Percentiles rank a stretch among this genome's conserved stretches.
phyloP scores from a whole-genome alignment of 148 eudicot genomes.

The Vaccinium darrowii region DNA sequence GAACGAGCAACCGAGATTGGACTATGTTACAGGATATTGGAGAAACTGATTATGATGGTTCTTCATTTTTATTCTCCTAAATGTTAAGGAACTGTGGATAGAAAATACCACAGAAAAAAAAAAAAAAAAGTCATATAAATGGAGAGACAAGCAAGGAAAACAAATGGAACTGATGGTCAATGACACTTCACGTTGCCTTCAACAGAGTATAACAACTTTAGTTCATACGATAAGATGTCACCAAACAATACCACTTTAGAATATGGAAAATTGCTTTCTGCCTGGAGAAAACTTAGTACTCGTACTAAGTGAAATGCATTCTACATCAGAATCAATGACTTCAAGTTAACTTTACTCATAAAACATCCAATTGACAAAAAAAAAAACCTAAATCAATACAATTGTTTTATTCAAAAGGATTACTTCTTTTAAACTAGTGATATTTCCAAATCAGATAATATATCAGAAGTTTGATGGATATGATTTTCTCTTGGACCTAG shows the following conservation, averaged over 20 bases:
- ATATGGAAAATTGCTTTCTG: neutral
- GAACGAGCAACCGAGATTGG: neutral
- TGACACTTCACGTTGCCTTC: neutral
- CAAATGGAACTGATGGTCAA: neutral
- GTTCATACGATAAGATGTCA: neutral
- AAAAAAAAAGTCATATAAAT: neutral
- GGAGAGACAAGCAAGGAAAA: neutral
- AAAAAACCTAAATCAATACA: neutral
- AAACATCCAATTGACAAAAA: neutral
- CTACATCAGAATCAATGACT: neutral
- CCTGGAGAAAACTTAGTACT: neutral
- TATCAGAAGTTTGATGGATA: neutral
- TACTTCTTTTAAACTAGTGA: slow-evolving; percentile 1
- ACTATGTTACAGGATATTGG: neutral
- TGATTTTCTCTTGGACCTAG: neutral
- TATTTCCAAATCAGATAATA: neutral
- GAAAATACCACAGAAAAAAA: neutral
- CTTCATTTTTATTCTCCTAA: neutral
- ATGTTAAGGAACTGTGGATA: neutral
- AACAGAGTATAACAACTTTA: neutral
- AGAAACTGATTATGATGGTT: neutral
- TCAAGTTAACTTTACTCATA: neutral
- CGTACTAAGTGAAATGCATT: neutral
- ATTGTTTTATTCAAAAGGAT: neutral
- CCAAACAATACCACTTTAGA: neutral